Evolutionary conservation across 768 basidiomycete species (phyloP).

Genomic region (Russula lepida): DNA sequence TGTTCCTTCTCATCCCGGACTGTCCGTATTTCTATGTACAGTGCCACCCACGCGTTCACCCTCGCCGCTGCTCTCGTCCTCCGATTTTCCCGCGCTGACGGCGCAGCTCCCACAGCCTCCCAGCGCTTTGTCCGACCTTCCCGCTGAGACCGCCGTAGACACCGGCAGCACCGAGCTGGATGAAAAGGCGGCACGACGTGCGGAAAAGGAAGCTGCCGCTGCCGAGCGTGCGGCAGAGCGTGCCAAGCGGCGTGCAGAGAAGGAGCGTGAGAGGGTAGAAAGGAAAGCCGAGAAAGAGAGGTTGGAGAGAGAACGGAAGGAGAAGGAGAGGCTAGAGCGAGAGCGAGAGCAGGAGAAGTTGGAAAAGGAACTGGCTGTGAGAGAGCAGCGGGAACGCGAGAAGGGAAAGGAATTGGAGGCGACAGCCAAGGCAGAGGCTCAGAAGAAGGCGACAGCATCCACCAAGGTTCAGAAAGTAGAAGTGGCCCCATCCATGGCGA

Average conservation of each 20-base stretch:
- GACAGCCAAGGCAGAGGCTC: conserved; percentile 14
- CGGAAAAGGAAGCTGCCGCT: conserved; percentile 48
- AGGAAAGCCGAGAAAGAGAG: conserved; percentile 47
- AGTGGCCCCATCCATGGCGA: conserved; percentile 1
- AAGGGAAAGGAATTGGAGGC: conserved; percentile 25
- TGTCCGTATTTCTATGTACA: conserved; percentile 18
- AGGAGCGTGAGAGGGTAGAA: conserved; percentile 47
- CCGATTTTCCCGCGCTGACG: conserved; percentile 71
- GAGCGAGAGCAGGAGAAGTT: conserved; percentile 31
- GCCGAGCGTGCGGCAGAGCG: conserved; percentile 55
- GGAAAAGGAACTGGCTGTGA: conserved; percentile 26
- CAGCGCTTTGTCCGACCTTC: conserved; percentile 25
- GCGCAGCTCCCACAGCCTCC: conserved; percentile 29
- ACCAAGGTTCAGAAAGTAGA: conserved; percentile 18
- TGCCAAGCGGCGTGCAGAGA: conserved; percentile 52
- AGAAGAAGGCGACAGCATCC: conserved; percentile 5
- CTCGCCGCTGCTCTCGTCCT: conserved; percentile 46
- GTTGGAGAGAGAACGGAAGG: conserved; percentile 31
- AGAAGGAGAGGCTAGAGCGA: conserved; percentile 35
- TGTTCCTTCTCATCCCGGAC: conserved; percentile 25
- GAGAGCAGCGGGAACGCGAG: conserved; percentile 22
- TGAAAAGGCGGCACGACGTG: conserved; percentile 38
- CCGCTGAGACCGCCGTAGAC: conserved; percentile 24
- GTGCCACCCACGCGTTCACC: conserved; percentile 22
- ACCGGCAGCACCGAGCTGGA: conserved; percentile 29